phyloP scores from a whole-genome alignment of 306 rosid species.

The Quercus dentata region DNA sequence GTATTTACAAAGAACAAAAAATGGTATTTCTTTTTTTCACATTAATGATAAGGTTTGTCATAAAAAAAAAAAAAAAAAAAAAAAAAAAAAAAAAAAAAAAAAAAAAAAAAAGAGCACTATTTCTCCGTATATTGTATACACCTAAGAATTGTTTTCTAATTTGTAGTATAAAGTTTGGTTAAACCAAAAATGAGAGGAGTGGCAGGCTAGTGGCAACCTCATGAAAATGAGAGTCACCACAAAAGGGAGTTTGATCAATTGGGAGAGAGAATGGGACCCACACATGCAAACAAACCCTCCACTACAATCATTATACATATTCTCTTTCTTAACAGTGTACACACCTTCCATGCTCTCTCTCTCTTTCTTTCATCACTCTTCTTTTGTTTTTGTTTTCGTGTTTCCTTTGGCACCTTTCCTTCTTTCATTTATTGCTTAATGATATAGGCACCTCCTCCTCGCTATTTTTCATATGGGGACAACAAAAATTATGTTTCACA shows the following conservation, averaged over 20 bases:
- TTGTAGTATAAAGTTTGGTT: no score
- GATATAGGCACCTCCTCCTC: neutral
- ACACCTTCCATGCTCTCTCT: neutral
- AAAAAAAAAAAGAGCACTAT: fast-evolving
- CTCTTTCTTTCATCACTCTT: neutral
- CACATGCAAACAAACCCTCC: neutral
- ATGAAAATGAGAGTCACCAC: neutral
- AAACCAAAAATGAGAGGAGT: neutral
- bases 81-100: no score
- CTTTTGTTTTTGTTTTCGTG: neutral
- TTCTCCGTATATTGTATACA: fast-evolving
- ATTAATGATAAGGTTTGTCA: no score
- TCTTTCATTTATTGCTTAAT: neutral
- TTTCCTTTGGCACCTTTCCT: neutral
- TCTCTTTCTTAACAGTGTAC: no score
- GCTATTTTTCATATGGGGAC: neutral
- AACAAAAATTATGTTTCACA: neutral
- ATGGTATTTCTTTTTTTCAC: no score
- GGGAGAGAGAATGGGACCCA: neutral
- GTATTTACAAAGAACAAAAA: no score
- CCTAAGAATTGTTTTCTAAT: no score
- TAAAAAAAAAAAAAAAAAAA: no score
- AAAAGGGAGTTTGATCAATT: neutral
- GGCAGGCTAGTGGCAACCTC: neutral
- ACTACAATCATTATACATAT: neutral